A percentile compares a stretch with the other conserved stretches of the same genome.
Evolutionary conservation across 2,329 filamentous ascomycete genomes (phyloP).

Genomic region (Lasiodiplodia gonubiensis): DNA sequence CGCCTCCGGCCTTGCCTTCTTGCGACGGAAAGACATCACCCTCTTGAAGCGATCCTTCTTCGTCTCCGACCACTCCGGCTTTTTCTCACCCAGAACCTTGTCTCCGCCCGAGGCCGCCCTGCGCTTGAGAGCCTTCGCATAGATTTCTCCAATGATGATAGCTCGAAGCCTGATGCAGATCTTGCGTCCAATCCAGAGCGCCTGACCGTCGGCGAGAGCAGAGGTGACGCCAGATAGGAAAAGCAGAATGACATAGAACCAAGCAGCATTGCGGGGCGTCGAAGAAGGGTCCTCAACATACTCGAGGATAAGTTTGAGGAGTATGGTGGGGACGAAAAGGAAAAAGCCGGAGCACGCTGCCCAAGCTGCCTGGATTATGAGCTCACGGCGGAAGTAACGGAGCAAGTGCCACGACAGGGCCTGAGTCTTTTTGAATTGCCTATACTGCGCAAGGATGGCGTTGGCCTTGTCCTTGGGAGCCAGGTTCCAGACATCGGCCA

Average conservation of each 20-base stretch:
- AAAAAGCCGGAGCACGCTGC: conserved; percentile 80
- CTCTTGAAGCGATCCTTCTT: conserved; percentile 53
- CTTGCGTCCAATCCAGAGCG: conserved; percentile 90
- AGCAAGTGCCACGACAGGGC: conserved; percentile 80
- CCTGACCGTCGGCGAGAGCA: conserved; percentile 82
- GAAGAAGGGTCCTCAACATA: conserved; percentile 84
- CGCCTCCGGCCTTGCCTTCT: conserved; percentile 55
- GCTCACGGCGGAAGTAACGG: conserved; percentile 78
- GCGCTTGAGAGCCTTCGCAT: conserved; percentile 90
- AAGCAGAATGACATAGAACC: conserved; percentile 92
- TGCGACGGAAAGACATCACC: conserved; percentile 63
- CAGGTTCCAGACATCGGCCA: conserved; percentile 91
- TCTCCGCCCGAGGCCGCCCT: conserved; percentile 82
- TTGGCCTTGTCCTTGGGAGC: conserved; percentile 86
- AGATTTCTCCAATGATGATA: conserved; percentile 96
- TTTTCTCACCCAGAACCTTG: conserved; percentile 68
- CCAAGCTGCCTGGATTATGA: conserved; percentile 80
- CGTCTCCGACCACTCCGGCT: conserved; percentile 50
- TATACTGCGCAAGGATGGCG: conserved; percentile 78
- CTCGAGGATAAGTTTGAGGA: conserved; percentile 89
- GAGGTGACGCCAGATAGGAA: conserved; percentile 82
- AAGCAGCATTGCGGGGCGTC: conserved; percentile 84
- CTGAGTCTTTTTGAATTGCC: conserved; percentile 81
- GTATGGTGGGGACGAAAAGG: conserved; percentile 87
- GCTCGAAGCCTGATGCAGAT: conserved; percentile 92